Evolutionary conservation across 257 asterid genomes (phyloP).

Genomic region (Solanum chiquidenum): DNA sequence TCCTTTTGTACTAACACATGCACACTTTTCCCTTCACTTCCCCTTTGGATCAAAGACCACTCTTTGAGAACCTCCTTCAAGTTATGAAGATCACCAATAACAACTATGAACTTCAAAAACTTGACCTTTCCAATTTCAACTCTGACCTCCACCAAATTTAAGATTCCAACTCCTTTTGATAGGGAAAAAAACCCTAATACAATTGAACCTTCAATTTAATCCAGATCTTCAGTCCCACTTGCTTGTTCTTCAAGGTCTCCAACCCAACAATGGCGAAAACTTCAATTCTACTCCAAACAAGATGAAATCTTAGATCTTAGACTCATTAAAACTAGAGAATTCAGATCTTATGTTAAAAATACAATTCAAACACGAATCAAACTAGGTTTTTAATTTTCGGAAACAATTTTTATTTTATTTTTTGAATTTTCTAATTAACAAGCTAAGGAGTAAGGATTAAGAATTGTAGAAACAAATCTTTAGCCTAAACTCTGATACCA

Average conservation of each 20-base stretch:
- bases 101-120: neutral
- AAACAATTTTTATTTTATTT: too few relatives aligned
- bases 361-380: neutral
- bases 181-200: neutral
- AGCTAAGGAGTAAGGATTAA: neutral
- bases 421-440: neutral
- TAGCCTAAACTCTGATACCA: neutral
- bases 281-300: neutral
- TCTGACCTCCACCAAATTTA: neutral
- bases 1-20: neutral
- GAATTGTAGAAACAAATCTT: neutral
- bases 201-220: neutral
- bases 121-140: neutral
- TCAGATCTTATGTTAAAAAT: neutral
- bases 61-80: neutral
- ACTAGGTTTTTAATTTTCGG: neutral
- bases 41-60: neutral
- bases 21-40: neutral
- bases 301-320: neutral
- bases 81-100: neutral
- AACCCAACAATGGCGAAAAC: neutral
- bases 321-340: neutral
- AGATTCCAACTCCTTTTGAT: neutral
- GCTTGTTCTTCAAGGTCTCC: neutral
- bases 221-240: neutral